Evolutionary conservation across 139 green algal species (phyloP).

Genomic region (Gonium pectorale): DNA sequence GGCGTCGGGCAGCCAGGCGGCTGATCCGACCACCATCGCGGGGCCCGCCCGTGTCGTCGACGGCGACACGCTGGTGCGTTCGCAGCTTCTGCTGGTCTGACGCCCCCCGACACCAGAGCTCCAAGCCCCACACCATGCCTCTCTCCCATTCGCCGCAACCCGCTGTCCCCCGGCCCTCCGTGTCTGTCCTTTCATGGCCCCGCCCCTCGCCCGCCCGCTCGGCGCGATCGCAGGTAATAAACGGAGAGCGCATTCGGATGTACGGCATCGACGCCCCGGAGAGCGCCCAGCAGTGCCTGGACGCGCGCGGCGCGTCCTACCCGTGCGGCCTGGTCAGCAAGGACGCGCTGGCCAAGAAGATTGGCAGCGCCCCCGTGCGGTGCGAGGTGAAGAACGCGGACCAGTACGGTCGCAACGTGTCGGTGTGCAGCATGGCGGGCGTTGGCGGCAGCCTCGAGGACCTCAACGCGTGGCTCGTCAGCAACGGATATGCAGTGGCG

Average conservation of each 20-base stretch:
- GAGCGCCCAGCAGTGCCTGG: slow-evolving; percentile 76
- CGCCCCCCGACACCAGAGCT: too few relatives aligned
- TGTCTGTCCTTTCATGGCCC: not conserved
- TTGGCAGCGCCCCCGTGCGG: slow-evolving; percentile 60
- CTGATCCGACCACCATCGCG: not conserved
- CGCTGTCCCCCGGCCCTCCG: slow-evolving; percentile 50
- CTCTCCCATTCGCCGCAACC: too few relatives aligned
- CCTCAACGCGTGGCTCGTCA: slow-evolving; percentile 80
- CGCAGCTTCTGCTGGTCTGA: too few relatives aligned
- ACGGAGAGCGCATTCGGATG: slow-evolving; percentile 59
- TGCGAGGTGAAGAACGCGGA: slow-evolving; percentile 76
- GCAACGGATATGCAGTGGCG: slow-evolving; percentile 79
- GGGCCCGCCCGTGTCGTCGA: slow-evolving; percentile 52
- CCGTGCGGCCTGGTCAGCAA: slow-evolving; percentile 54
- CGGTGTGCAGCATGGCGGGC: slow-evolving; percentile 57
- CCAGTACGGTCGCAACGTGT: slow-evolving; percentile 80
- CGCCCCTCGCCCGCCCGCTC: too few relatives aligned
- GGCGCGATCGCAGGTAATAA: slow-evolving; percentile 58
- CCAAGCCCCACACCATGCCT: too few relatives aligned
- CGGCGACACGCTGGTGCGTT: slow-evolving; percentile 54
- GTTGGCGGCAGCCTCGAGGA: slow-evolving; percentile 53
- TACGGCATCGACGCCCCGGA: slow-evolving; percentile 88
- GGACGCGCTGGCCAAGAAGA: slow-evolving; percentile 62
- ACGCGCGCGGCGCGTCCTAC: slow-evolving; percentile 46
- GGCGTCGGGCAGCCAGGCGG: not conserved